These are phyloP conservation scores for Termitomyces sp. DNA, from an alignment of 768 basidiomycete genomes.

Conservation along the genomic window DNA sequence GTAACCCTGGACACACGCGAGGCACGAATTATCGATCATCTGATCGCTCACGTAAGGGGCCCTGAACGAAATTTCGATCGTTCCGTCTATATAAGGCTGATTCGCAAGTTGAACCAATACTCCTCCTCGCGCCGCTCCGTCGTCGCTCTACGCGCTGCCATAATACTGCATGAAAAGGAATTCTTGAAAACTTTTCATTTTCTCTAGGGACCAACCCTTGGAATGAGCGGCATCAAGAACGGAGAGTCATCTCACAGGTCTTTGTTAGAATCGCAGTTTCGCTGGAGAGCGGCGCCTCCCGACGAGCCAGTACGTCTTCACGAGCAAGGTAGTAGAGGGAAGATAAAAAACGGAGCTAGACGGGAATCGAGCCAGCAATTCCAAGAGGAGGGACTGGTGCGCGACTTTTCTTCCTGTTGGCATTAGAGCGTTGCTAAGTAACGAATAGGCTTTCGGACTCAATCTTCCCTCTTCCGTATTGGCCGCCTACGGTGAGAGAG, in stretches of 20 bases:
- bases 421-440: not conserved
- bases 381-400: not conserved
- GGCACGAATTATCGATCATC: slow-evolving; percentile 11
- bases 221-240: not conserved
- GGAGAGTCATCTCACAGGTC: slow-evolving; percentile 4
- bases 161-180: not conserved
- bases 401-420: not conserved
- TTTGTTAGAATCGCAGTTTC: slow-evolving; percentile 8
- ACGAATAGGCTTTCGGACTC: not conserved
- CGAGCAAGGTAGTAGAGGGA: not conserved
- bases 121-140: not conserved
- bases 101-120: not conserved
- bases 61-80: not conserved
- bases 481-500: slow-evolving; percentile 3
- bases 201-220: not conserved
- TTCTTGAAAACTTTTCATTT: not conserved
- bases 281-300: slow-evolving; percentile 5
- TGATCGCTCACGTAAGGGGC: slow-evolving; percentile 9
- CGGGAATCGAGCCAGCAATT: not conserved
- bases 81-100: slow-evolving; percentile 2
- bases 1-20: not conserved
- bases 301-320: not conserved
- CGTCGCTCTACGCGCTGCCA: not conserved
- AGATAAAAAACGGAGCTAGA: not conserved
- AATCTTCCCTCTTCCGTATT: slow-evolving; percentile 10